Evolutionary conservation across 2,329 filamentous ascomycete species (phyloP), one percentile per base, ranked within the genome.

Genomic region (Talaromyces verruculosus): DNA sequence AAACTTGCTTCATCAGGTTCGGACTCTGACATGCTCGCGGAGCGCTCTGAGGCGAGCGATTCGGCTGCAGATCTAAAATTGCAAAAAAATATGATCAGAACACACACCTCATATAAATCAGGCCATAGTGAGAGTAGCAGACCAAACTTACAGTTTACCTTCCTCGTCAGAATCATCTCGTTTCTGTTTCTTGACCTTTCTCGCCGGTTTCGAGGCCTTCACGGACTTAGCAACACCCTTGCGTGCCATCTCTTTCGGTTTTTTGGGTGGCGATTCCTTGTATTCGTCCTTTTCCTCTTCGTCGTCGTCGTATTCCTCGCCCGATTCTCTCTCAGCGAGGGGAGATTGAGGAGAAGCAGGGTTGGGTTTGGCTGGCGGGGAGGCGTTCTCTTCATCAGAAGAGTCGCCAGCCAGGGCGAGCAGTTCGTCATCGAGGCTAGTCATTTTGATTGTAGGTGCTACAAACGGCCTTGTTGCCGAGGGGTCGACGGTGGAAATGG

Each of bases 11-110:
- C 81, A 70, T 91, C 89, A 28, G 85, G 87, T 69, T 91, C 90
- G 55, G 91, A 95, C 77, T 95, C 91, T 67, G 94, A 92, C 92
- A 97, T 96, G 25, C 91, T 90, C 25, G 89, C 93, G 11, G 93
- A 96, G 73, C 89, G 86, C 62, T 91, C 86, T 5, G 92, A 96
- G 75, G 88, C 85, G 61, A 88, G 89, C 19, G 90, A 90, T 59
- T 74, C 88, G 15, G 84, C 82, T 25, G 89, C 90, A 22, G 90
- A 93, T 65, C 91, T 94, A 74, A 67, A 69, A 59, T 64, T 65
- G 61, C 62, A 64, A 37, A 39, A 39, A 37, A 65, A 68, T 65
- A 69, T 58, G n/a, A 43, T 62, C 8, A 62, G 45, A 13, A 19
- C n/a, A 45, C 28, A 57, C 41, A 25, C 5, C 7, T 3, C 7